Base-by-base conservation (phyloP, 2,329 filamentous ascomycete species). In the Gnomoniopsis sp. region DNA sequence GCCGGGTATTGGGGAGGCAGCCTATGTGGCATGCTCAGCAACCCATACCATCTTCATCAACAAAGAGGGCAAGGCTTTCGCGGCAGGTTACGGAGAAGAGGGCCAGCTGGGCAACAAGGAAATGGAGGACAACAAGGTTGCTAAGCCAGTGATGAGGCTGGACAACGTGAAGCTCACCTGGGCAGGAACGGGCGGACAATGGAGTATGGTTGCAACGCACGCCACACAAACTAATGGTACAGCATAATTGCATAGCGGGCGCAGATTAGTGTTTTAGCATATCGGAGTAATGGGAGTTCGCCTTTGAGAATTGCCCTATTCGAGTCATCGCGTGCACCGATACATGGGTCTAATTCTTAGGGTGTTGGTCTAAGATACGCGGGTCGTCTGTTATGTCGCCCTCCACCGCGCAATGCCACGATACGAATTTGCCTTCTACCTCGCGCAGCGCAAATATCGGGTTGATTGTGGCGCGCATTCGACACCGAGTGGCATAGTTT, bases 21-120 rank as follows among this genome's bases (percentile, higher is more conserved):
- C 53, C 6, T 72, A 74, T 36, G 81, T 81, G 33, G 75, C 79
- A 10, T 82, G 83, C 57, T 84, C 82, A 41, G 81, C 81, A 2
- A 86, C 89, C 59, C 86, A 89, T 71, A 83, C 79, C 54, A 80
- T 89, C 58, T 84, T 83, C 48, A 78, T 90, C 65, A 82, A 82
- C 65, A 77, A 77, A 58, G 53, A 60, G 23, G 86, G 87, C 60
- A 80, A 80, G 63, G 85, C 85, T 6, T 88, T 82, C 70, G 80
- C 80, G 4, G 89, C 87, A 84, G 87, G 87, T 6, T 89, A 89
- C 72, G 84, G 80, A 17, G 81, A 82, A 23, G 87, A 83, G 61
- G 87, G 86, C 67, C 87, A 89, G 71, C 87, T 85, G 3, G 87
- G 87, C 2, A 82, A 83, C 60, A 86, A 84, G 11, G 82, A 79